A percentile compares a stretch with the other conserved stretches of the same genome.
phyloP scores from a whole-genome alignment of 75 land plant genomes.

The Gnetum montanum region DNA sequence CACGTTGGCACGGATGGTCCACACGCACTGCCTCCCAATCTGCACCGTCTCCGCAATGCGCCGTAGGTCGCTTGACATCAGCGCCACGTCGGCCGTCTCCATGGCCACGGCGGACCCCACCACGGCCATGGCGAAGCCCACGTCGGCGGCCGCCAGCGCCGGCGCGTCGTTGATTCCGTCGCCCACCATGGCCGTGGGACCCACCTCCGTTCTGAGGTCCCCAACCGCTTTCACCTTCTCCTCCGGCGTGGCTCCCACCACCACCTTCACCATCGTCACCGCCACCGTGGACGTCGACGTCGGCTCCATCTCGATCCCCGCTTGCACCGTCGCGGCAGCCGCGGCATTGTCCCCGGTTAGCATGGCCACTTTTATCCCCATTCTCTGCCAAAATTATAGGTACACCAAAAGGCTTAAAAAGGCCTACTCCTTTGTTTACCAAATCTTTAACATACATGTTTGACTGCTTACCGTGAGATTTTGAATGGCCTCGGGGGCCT shows the following conservation, averaged over 20 bases:
- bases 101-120: conserved; percentile 87
- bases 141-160: conserved; percentile 77
- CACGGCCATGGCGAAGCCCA: conserved; percentile 93
- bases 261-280: too few relatives aligned
- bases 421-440: too few relatives aligned
- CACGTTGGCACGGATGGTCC: conserved; percentile 54
- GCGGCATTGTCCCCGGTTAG: conserved; percentile 75
- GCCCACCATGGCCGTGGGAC: conserved; percentile 79
- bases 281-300: too few relatives aligned
- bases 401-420: too few relatives aligned
- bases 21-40: conserved; percentile 28
- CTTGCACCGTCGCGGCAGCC: conserved; percentile 58
- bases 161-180: conserved; percentile 94
- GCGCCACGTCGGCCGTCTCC: conserved; percentile 73
- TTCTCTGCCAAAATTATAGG: too few relatives aligned
- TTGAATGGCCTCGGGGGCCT: conserved; percentile 46
- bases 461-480: conserved; percentile 23
- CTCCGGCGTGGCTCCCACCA: too few relatives aligned
- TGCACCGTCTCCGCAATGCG: conserved; percentile 45
- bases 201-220: conserved; percentile 30
- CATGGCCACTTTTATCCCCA: conserved; percentile 70
- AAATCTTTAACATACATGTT: too few relatives aligned
- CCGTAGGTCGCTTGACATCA: conserved; percentile 80
- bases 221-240: too few relatives aligned
- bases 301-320: too few relatives aligned